Percentiles rank a stretch among this genome's conserved stretches.
Conservation (phyloP, 129 eudicot species). For the Cynara cardunculus region DNA sequence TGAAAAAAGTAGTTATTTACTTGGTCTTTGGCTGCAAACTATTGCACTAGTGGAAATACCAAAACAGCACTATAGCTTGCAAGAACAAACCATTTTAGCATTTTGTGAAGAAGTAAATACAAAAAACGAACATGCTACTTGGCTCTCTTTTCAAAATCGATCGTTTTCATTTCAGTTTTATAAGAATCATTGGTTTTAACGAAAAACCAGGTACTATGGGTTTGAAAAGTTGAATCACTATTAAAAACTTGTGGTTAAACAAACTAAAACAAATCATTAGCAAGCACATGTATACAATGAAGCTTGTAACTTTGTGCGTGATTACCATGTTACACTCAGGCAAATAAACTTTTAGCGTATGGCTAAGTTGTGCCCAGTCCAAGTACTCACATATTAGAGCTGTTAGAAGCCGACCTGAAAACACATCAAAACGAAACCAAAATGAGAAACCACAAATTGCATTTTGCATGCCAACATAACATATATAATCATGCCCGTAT, state of each 20-base stretch:
- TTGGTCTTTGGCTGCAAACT: neutral
- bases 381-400: constrained; percentile 93
- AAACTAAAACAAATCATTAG: neutral
- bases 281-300: constrained; percentile 5
- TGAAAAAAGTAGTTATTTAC: neutral
- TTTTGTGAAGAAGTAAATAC: neutral
- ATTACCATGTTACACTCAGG: constrained; percentile 95
- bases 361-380: constrained; percentile 95
- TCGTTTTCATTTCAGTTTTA: neutral
- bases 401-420: constrained; percentile 81
- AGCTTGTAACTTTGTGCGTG: constrained; percentile 2
- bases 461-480: neutral
- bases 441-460: constrained; percentile 13
- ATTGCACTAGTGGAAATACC: neutral
- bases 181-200: neutral
- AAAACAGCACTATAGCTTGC: neutral
- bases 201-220: neutral
- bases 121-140: neutral
- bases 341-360: constrained; percentile 78
- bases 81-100: neutral
- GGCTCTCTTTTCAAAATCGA: neutral
- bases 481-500: neutral
- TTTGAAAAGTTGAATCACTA: neutral
- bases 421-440: constrained; percentile 20
- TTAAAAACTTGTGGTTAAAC: neutral